phyloP scores from a whole-genome alignment of 192 early-diverging fungal genomes.

The Bifiguratus adelaidae region DNA sequence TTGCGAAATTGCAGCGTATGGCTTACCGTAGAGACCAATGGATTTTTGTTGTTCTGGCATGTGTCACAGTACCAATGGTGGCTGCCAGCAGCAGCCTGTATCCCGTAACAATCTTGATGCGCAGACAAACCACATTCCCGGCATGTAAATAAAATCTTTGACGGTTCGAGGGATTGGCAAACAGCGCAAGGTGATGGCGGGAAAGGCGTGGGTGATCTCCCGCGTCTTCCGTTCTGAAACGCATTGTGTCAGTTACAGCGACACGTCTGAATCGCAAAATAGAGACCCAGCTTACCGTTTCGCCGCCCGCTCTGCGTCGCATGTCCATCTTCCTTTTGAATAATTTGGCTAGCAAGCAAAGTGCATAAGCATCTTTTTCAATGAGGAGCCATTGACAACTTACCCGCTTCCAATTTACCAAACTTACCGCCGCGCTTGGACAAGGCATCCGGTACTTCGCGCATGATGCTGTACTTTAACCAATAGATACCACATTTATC shows the following conservation, averaged over 20 bases:
- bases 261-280: no score
- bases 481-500: slow-evolving; percentile 44
- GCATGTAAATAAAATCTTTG: slow-evolving; percentile 25
- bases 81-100: background rate
- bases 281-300: background rate
- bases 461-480: slow-evolving; percentile 39
- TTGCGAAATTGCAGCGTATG: background rate
- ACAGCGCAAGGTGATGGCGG: slow-evolving; percentile 28
- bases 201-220: slow-evolving; percentile 17
- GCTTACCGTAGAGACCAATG: slow-evolving; percentile 43
- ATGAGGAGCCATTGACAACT: no score
- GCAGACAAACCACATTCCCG: slow-evolving; percentile 31
- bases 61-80: slow-evolving; percentile 38
- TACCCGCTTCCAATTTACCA: no score
- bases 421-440: no score
- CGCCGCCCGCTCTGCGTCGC: no score
- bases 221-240: slow-evolving; percentile 11
- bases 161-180: slow-evolving; percentile 12
- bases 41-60: slow-evolving; percentile 50
- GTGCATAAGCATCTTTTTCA: no score
- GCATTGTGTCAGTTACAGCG: slow-evolving; percentile 2
- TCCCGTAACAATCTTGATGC: slow-evolving; percentile 42
- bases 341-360: no score
- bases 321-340: no score
- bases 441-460: slow-evolving; percentile 12